phyloP scores from a whole-genome alignment of 306 rosid genomes.

The Dalbergia cochinchinensis region DNA sequence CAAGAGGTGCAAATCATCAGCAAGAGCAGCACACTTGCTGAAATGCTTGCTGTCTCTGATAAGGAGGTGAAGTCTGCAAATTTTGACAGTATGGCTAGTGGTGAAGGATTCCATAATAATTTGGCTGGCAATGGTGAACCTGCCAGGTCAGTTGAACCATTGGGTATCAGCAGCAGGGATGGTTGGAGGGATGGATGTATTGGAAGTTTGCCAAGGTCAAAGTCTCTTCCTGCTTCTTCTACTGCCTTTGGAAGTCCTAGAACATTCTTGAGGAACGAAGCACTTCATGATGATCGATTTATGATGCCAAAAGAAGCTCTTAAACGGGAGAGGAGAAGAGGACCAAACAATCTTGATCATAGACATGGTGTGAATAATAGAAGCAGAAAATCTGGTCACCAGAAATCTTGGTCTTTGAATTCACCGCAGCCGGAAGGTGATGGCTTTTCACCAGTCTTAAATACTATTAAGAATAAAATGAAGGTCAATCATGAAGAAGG shows the following conservation, averaged over 20 bases:
- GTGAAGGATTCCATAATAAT: slow-evolving; percentile 54
- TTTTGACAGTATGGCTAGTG: slow-evolving; percentile 49
- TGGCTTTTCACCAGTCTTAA: slow-evolving; percentile 53
- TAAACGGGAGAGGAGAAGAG: slow-evolving; percentile 61
- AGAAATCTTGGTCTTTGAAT: slow-evolving; percentile 64
- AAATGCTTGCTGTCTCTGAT: slow-evolving; percentile 89
- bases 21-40: slow-evolving; percentile 90
- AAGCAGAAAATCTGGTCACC: slow-evolving; percentile 64
- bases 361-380: slow-evolving; percentile 51
- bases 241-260: slow-evolving; percentile 69
- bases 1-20: slow-evolving; percentile 56
- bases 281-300: slow-evolving; percentile 60
- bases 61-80: slow-evolving; percentile 55
- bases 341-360: slow-evolving; percentile 50
- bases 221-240: slow-evolving; percentile 89
- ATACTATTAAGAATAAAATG: slow-evolving; percentile 52
- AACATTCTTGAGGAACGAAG: slow-evolving; percentile 52
- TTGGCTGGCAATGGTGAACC: slow-evolving; percentile 54
- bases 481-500: slow-evolving; percentile 48
- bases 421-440: slow-evolving; percentile 54
- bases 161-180: slow-evolving; percentile 97
- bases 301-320: slow-evolving; percentile 59
- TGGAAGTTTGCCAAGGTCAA: slow-evolving; percentile 76
- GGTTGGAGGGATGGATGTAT: slow-evolving; percentile 88
- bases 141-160: slow-evolving; percentile 66